Base-by-base conservation (phyloP, 495 filamentous ascomycete genomes). In the Penicillium simplicissimum region DNA sequence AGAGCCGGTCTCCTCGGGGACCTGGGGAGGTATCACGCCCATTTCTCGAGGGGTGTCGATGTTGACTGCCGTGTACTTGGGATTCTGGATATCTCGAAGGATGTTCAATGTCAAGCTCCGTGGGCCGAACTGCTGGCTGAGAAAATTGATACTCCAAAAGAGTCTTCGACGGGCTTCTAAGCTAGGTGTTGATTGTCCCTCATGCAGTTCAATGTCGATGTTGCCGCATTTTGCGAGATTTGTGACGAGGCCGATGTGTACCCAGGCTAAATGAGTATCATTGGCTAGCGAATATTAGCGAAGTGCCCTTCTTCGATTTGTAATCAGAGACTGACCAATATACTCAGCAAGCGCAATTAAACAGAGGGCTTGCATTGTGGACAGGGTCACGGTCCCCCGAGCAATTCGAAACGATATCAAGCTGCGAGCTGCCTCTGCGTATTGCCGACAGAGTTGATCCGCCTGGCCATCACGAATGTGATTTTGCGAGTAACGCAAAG, bases 131-230 rank as follows among this genome's bases (percentile, higher is more conserved):
- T 73, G 70, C 57, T 77, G 73, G 51, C 74, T 70, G n/a, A 78
- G 71, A 37, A 75, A 52, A 37, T 78, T 76, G n/a, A 79, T 73
- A 40, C 74, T 78, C 77, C 77, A 79, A 52, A 77, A 79, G 0
- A 78, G 58, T 38, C 74, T 48, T 51, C 74, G 69, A 57, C 75
- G 77, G 36, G 67, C 69, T 60, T 78, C 78, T 13, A 61, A 19
- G 4, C 52, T 42, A 7, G 61, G 69, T 13, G 70, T 64, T 3
- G 70, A 60, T 10, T 63, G 34, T 9, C 53, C 65, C 47, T 76
- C 73, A 19, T 69, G 55, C 31, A 68, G 62, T 45, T 75, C 74
- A 38, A 74, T 64, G 36, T 80, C 74, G 11, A 80, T 65, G 52
- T 71, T 71, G 14, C 70, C 77, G 8, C 74, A 75, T 17, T 74